phyloP scores from a whole-genome alignment of 2,329 filamentous ascomycete genomes.

The Furcasterigmium sp. region DNA sequence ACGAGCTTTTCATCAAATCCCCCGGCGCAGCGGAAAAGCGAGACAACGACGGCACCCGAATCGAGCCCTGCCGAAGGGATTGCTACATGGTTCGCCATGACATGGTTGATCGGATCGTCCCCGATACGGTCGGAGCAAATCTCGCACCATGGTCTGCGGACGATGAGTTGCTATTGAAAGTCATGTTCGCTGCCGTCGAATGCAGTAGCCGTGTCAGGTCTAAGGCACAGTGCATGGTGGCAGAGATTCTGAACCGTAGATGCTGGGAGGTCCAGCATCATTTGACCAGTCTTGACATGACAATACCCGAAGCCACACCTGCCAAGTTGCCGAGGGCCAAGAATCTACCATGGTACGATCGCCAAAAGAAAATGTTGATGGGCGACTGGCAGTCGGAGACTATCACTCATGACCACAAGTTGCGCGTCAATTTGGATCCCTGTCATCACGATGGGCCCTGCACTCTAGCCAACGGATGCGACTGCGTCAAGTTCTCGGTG shows the following conservation, averaged over 20 bases:
- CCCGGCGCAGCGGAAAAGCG: conserved; percentile 1
- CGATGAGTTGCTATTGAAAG: conserved; percentile 42
- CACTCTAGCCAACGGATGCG: conserved; percentile 48
- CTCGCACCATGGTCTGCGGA: conserved; percentile 37
- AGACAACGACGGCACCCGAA: not conserved
- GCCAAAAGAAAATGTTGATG: conserved; percentile 46
- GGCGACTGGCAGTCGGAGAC: conserved; percentile 53
- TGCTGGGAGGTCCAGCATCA: conserved; percentile 48
- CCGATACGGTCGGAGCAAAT: not conserved
- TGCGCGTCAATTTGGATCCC: conserved; percentile 54
- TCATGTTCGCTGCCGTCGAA: conserved; percentile 37
- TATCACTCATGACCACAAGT: conserved; percentile 48
- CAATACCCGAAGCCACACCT: conserved; percentile 18
- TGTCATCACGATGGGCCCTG: conserved; percentile 69
- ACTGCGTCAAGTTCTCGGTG: conserved; percentile 55
- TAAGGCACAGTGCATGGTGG: conserved; percentile 42
- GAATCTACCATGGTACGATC: conserved; percentile 50
- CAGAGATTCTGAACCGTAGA: conserved; percentile 42
- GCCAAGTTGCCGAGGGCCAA: conserved; percentile 30
- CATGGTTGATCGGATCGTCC: not conserved
- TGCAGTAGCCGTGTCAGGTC: conserved; percentile 32
- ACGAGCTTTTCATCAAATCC: not conserved
- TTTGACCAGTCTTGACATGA: conserved; percentile 31
- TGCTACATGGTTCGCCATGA: conserved; percentile 3
- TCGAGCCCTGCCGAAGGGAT: conserved; percentile 2